These are phyloP conservation scores for Rostrohypoxylon terebratum DNA, from an alignment of 495 filamentous ascomycete species.

Conservation along the genomic window DNA sequence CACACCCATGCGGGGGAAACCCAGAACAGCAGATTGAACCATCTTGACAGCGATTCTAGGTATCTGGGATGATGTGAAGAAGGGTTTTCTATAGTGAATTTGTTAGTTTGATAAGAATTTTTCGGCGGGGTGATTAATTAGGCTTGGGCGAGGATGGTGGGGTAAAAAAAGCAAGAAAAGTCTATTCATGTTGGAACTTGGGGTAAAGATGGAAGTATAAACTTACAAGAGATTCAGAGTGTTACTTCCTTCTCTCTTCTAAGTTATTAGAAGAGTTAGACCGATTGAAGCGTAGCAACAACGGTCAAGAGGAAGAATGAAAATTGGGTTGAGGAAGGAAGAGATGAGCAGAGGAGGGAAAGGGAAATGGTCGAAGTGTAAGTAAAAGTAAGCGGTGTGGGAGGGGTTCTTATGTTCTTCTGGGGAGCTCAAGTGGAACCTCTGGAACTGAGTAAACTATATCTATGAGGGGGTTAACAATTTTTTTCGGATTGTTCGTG, in stretches of 20 bases:
- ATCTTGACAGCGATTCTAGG: conserved; percentile 65
- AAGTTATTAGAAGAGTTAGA: conserved; percentile 21
- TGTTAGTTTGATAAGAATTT: conserved; percentile 20
- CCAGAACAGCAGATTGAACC: conserved; percentile 81
- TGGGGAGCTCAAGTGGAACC: conserved; percentile 22
- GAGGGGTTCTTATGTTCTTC: conserved; percentile 42
- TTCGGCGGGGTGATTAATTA: conserved; percentile 14
- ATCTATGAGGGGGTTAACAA: conserved; percentile 48
- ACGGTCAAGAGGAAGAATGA: conserved; percentile 27
- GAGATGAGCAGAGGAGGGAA: conserved; percentile 20
- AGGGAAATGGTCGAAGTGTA: conserved; percentile 20
- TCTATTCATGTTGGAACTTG: conserved; percentile 10
- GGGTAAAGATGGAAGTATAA: conserved; percentile 5
- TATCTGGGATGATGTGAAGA: conserved; percentile 36
- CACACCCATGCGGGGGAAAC: conserved; percentile 94
- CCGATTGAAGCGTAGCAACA: conserved; percentile 38
- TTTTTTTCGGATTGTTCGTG: conserved; percentile 40
- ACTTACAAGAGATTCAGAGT: conserved; percentile 46
- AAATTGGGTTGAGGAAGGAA: conserved; percentile 12
- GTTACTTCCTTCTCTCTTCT: conserved; percentile 41
- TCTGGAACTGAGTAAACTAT: conserved; percentile 19
- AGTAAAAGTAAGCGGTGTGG: conserved; percentile 40
- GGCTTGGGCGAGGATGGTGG: background rate
- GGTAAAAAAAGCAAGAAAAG: conserved; percentile 8
- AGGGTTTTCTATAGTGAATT: conserved; percentile 37